phyloP scores from a whole-genome alignment of 257 asterid species.

The Linderniella brevidens region DNA sequence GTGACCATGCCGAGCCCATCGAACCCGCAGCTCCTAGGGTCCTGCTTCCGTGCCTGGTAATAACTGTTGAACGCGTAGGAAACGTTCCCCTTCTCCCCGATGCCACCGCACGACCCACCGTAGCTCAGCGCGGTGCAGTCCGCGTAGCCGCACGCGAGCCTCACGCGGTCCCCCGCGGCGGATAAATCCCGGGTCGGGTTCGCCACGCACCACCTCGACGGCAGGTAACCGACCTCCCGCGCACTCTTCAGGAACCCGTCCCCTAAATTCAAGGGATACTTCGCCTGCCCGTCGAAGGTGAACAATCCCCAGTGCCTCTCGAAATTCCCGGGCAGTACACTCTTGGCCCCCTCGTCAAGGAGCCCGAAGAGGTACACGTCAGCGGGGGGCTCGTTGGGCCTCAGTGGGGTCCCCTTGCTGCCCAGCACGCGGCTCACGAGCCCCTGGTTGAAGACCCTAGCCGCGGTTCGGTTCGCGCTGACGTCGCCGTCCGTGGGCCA shows the following conservation, averaged over 20 bases:
- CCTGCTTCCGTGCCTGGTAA: constrained; percentile 64
- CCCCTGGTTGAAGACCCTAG: constrained; percentile 75
- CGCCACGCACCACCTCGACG: constrained; percentile 85
- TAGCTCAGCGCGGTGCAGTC: constrained; percentile 77
- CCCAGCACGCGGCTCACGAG: constrained; percentile 38
- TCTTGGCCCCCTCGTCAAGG: constrained; percentile 76
- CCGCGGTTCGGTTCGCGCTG: constrained; percentile 68
- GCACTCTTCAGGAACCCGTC: constrained; percentile 59
- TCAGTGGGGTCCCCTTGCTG: constrained; percentile 65
- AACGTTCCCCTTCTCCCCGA: constrained; percentile 62
- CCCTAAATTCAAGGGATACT: constrained; percentile 59
- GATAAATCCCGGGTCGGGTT: constrained; percentile 60
- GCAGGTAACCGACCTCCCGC: constrained; percentile 55
- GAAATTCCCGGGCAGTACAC: constrained; percentile 71
- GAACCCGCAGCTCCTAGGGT: constrained; percentile 59
- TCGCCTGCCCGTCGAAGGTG: constrained; percentile 87
- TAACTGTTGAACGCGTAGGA: constrained; percentile 88
- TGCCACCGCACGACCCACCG: constrained; percentile 73
- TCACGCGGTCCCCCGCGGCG: constrained; percentile 38
- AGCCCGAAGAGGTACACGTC: constrained; percentile 80
- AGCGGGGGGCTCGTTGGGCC: constrained; percentile 69
- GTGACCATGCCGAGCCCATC: constrained; percentile 93
- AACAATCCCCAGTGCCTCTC: constrained; percentile 95
- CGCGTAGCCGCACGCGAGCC: constrained; percentile 61
- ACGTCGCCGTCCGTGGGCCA: constrained; percentile 84